phyloP scores from a whole-genome alignment of 1,139 yeast species.

The Yamadazyma atmosphaerica region DNA sequence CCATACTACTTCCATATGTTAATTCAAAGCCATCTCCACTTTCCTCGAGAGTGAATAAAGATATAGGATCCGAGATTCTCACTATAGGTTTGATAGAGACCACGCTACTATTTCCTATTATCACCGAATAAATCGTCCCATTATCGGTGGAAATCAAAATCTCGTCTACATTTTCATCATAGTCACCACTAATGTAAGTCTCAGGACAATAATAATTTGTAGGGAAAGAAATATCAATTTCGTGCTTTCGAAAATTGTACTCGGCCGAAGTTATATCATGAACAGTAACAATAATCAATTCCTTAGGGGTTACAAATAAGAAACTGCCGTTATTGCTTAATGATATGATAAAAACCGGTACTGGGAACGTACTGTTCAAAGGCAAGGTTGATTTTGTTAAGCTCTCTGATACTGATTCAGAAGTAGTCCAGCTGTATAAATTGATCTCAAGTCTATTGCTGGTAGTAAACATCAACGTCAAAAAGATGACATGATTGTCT shows the following conservation, averaged over 20 bases:
- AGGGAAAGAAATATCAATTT: conserved; percentile 33
- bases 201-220: conserved; percentile 34
- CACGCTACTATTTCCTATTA: conserved; percentile 16
- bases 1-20: conserved; percentile 35
- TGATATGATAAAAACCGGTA: conserved; percentile 44
- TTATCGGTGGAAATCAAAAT: conserved; percentile 41
- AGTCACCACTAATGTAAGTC: conserved; percentile 14
- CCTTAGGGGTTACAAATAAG: conserved; percentile 31
- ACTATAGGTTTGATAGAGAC: conserved; percentile 21
- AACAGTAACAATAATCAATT: conserved; percentile 33
- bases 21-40: conserved; percentile 20
- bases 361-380: conserved; percentile 33
- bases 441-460: conserved; percentile 36
- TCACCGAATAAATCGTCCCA: conserved; percentile 40
- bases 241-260: conserved; percentile 28
- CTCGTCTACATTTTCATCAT: conserved; percentile 27
- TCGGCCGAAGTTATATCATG: conserved; percentile 51
- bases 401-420: conserved; percentile 25
- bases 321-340: conserved; percentile 33
- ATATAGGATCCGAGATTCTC: conserved; percentile 32
- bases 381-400: conserved; percentile 30
- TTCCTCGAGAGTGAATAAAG: conserved; percentile 32
- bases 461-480: conserved; percentile 37
- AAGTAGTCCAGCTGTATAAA: conserved; percentile 42
- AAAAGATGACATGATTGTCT: conserved; percentile 35